phyloP scores from a whole-genome alignment of 352 stramenopile genomes.

The Aphanomyces cochlioides region DNA sequence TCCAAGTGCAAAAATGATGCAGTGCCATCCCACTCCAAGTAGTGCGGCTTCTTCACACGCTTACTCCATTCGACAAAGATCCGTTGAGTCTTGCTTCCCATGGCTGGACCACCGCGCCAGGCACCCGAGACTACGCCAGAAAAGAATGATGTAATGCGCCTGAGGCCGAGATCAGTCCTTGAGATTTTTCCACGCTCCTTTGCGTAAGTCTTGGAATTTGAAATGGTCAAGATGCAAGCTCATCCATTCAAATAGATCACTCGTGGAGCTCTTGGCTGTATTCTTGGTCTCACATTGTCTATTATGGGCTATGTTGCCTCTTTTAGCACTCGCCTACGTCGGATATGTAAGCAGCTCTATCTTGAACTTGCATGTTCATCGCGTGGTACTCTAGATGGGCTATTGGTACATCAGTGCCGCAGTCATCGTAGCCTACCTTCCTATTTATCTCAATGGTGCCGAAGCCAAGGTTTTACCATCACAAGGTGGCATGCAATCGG shows the following conservation, averaged over 20 bases:
- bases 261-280: background rate
- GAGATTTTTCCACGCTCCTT: background rate
- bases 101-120: too few relatives aligned
- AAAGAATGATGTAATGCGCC: background rate
- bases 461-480: conserved; percentile 43
- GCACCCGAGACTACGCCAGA: conserved; percentile 3
- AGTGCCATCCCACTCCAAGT: too few relatives aligned
- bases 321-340: background rate
- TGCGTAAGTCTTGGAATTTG: background rate
- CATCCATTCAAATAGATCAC: too few relatives aligned
- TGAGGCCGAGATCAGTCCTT: background rate
- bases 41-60: too few relatives aligned
- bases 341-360: background rate
- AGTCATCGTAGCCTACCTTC: conserved; percentile 60
- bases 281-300: background rate
- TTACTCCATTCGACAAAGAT: too few relatives aligned
- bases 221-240: too few relatives aligned
- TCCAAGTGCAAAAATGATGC: too few relatives aligned
- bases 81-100: too few relatives aligned
- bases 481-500: conserved; percentile 43
- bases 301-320: background rate
- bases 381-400: conserved; percentile 35
- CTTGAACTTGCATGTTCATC: too few relatives aligned
- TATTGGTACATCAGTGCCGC: conserved; percentile 51
- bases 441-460: conserved; percentile 52